Base-by-base conservation (phyloP, 176 grass and related monocot species). In the Themeda triandra region DNA sequence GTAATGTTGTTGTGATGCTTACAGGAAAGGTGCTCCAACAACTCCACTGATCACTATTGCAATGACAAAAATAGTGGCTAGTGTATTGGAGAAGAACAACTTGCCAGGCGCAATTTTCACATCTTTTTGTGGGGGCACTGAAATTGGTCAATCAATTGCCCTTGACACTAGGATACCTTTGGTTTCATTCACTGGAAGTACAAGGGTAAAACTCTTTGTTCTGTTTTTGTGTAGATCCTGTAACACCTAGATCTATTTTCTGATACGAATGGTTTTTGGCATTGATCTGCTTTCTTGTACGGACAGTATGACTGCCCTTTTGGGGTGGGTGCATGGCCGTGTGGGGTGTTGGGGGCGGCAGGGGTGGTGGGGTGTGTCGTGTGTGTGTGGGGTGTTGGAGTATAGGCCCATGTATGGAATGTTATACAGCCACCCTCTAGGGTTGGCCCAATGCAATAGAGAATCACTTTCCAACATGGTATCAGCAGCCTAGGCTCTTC, bases 11-110 rank as follows among this genome's bases (percentile, higher is more conserved):
- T 68, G 32, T 56, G 78, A 83, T 69, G 1, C 40, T 84, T 77
- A 19, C 79, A 95, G 96, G 96, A 99, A 99, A 92, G 96, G 96
- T 86, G 93, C 96, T 66, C 96, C 96, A 49, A 99, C 96, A 24
- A 99, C 96, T 83, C 93, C 96, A 59, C 86, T 99, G 74, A 92
- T 99, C 89, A 99, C 96, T 33, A 84, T 99, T 83, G 96, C 96
- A 63, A 99, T 92, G 89, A 94, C 91, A 48, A 89, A 99, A 88
- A 92, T 99, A 83, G 35, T 99, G 83, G 89, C 89, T 78, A 85
- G 93, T 60, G 96, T 99, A 80, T 82, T 99, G 79, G 89, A 99
- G 53, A 99, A 92, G 81, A 99, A 99, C 88, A 96, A 96, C 35
- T 84, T 99, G 85, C 93, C 96, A 71, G 88, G 87, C 14, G 88